phyloP scores from a whole-genome alignment of 805 yeast genomes.

The Myxozyma sirexii region DNA sequence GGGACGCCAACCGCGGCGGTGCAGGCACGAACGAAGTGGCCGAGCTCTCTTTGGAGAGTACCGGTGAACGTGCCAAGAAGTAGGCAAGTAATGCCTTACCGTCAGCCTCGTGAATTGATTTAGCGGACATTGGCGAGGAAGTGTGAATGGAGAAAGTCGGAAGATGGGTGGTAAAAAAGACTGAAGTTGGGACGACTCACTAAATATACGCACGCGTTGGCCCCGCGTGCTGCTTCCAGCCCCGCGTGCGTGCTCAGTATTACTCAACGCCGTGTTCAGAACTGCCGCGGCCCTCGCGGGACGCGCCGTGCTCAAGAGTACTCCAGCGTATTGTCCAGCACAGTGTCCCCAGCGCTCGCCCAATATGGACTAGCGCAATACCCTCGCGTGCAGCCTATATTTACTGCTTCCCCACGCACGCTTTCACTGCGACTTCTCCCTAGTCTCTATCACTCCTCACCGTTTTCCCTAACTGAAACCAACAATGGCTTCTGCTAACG shows the following conservation, averaged over 20 bases:
- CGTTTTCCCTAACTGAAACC: background rate
- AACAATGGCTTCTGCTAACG: conserved; percentile 23
- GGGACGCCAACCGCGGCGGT: conserved; percentile 37
- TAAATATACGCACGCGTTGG: conserved; percentile 4
- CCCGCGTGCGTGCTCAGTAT: background rate
- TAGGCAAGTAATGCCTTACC: conserved; percentile 51
- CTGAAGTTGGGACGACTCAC: background rate
- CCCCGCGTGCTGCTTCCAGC: background rate
- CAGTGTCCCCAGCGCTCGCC: conserved; percentile 8
- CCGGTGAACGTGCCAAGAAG: conserved; percentile 48
- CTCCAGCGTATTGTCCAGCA: conserved; percentile 5
- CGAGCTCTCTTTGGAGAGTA: conserved; percentile 37
- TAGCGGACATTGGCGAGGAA: conserved; percentile 46
- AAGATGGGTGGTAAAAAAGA: background rate
- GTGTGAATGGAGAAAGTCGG: background rate
- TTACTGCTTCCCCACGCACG: conserved; percentile 12
- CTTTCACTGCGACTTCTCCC: background rate
- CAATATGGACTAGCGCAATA: conserved; percentile 3
- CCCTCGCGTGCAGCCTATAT: conserved; percentile 6
- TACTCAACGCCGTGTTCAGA: conserved; percentile 8
- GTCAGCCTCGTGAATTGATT: conserved; percentile 51
- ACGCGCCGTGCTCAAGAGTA: conserved; percentile 13
- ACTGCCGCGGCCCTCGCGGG: conserved; percentile 1
- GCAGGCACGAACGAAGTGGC: conserved; percentile 34
- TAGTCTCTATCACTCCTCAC: background rate